Percentiles rank a stretch among this genome's conserved stretches.
phyloP scores from a whole-genome alignment of 2,329 filamentous ascomycete species.

The Phialophora chinensis region DNA sequence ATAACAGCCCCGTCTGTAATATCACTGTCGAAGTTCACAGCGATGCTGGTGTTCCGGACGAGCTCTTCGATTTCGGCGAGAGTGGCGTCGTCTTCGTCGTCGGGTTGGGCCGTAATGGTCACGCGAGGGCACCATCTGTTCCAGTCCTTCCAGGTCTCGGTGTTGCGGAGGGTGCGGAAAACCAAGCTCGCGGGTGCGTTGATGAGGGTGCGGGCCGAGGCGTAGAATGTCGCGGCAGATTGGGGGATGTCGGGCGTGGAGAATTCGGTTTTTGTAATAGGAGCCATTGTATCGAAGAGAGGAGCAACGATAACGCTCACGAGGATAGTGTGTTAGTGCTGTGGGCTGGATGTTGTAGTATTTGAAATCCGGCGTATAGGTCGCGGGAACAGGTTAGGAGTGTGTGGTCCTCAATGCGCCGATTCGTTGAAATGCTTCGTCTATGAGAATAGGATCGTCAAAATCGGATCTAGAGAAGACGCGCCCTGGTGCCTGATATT shows the following conservation, averaged over 20 bases:
- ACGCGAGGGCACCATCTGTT: constrained; percentile 55
- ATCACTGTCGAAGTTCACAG: constrained; percentile 38
- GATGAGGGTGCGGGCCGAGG: constrained; percentile 48
- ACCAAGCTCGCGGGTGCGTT: constrained; percentile 50
- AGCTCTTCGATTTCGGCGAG: constrained; percentile 38
- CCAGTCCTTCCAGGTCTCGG: constrained; percentile 55
- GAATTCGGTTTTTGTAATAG: constrained; percentile 34
- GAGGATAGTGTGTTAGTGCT: neutral
- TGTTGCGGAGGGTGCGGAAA: constrained; percentile 53
- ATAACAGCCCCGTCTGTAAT: constrained; percentile 34
- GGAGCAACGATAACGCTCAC: neutral
- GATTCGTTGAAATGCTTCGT: neutral
- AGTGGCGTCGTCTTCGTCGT: constrained; percentile 33
- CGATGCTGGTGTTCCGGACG: constrained; percentile 39
- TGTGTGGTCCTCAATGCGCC: neutral
- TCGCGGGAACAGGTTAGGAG: neutral
- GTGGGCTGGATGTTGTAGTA: neutral
- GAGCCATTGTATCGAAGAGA: constrained; percentile 8
- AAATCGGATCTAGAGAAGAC: neutral
- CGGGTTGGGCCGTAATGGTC: constrained; percentile 51
- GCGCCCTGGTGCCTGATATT: neutral
- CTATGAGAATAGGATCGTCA: neutral
- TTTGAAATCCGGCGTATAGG: neutral
- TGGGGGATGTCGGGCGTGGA: constrained; percentile 45
- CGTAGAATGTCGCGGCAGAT: constrained; percentile 42